These are phyloP conservation scores for Fusarium caatingaense DNA, from an alignment of 2,329 filamentous ascomycete genomes.

Conservation along the genomic window DNA sequence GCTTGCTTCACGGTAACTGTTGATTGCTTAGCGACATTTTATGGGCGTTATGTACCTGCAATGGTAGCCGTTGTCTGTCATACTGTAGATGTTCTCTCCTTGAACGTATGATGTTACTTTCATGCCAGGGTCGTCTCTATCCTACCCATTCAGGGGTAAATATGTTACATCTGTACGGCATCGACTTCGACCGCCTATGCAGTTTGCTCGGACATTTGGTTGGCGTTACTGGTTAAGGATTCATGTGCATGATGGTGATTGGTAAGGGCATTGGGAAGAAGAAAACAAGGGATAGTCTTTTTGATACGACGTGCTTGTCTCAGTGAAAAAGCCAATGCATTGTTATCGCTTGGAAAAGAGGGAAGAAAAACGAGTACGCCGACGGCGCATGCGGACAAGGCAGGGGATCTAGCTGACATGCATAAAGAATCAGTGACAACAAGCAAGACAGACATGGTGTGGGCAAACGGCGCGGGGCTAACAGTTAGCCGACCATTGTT, in stretches of 20 bases:
- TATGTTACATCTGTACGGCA: conserved; percentile 7
- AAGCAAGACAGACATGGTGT: conserved; percentile 24
- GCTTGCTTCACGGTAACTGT: neutral
- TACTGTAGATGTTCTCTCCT: conserved; percentile 9
- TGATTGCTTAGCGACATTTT: neutral
- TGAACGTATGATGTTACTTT: conserved; percentile 9
- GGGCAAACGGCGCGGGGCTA: conserved; percentile 33
- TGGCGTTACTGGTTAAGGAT: conserved; percentile 28
- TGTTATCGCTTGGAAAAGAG: conserved; percentile 9
- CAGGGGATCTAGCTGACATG: conserved; percentile 34
- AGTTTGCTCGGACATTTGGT: conserved; percentile 15
- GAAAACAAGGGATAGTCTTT: neutral
- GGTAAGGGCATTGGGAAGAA: neutral
- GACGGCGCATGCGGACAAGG: conserved; percentile 1
- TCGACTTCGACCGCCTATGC: conserved; percentile 6
- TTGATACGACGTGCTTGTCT: neutral
- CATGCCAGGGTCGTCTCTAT: conserved; percentile 15
- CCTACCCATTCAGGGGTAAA: conserved; percentile 21
- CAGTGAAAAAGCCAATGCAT: neutral
- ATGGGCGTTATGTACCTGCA: neutral
- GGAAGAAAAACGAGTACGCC: conserved; percentile 4
- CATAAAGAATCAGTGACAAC: conserved; percentile 27
- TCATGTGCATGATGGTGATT: conserved; percentile 33
- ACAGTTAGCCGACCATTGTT: conserved; percentile 39
- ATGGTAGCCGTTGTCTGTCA: conserved; percentile 4